These are phyloP conservation scores for Penicillium vulpinum DNA, from an alignment of 2,329 filamentous ascomycete species.

Conservation along the genomic window DNA sequence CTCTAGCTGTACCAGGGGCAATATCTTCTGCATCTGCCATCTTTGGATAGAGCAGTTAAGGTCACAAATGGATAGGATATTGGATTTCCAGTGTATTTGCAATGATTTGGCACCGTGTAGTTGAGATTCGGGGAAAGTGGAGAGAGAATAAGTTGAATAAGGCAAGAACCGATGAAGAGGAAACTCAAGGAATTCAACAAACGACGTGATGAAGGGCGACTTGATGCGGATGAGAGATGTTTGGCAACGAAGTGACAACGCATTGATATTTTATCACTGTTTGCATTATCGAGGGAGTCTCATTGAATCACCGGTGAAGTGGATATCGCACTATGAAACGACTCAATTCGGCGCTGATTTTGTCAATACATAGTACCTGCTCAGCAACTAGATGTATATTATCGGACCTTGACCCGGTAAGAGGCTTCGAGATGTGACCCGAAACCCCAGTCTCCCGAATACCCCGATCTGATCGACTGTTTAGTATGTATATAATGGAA, in stretches of 20 bases:
- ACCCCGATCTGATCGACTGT: too few species aligned
- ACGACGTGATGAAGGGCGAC: not conserved
- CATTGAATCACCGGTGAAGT: not conserved
- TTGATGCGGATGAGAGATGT: constrained; percentile 4
- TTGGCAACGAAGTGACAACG: constrained; percentile 2
- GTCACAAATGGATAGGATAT: too few species aligned
- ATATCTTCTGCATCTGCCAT: not conserved
- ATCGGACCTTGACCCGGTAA: constrained; percentile 6
- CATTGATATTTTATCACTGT: not conserved
- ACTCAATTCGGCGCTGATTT: not conserved
- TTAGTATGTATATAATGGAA: too few species aligned
- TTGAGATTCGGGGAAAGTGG: not conserved
- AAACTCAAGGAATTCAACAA: not conserved
- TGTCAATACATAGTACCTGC: not conserved
- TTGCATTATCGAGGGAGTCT: not conserved
- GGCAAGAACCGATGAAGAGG: not conserved
- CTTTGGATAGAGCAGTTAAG: not conserved
- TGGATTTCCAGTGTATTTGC: not conserved
- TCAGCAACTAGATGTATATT: not conserved
- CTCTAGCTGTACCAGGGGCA: not conserved
- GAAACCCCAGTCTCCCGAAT: not conserved
- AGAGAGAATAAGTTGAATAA: not conserved
- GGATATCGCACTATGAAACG: too few species aligned
- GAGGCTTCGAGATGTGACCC: constrained; percentile 2
- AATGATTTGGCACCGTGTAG: not conserved